A percentile compares a stretch with the other conserved stretches of the same genome.
phyloP scores from a whole-genome alignment of 225 moss, liverwort and hornwort species.

The Marchantia paleacea region DNA sequence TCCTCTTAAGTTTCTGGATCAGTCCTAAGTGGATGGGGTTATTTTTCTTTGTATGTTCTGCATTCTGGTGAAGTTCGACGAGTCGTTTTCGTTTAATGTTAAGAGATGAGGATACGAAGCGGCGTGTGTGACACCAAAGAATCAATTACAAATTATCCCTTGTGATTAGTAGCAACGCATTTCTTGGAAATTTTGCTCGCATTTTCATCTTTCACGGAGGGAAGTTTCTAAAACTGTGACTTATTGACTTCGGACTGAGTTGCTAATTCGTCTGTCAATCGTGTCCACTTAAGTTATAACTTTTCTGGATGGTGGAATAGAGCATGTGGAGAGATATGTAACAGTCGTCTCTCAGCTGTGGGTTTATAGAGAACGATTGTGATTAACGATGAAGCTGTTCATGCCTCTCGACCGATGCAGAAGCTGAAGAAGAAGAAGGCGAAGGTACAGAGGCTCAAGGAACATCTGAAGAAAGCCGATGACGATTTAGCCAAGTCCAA shows the following conservation, averaged over 20 bases:
- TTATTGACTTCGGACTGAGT: no score
- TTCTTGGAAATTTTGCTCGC: no score
- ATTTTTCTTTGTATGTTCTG: not conserved
- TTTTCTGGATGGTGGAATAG: not conserved
- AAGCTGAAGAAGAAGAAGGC: slow-evolving; percentile 34
- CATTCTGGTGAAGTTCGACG: not conserved
- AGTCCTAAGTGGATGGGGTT: not conserved
- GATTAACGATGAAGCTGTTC: not conserved
- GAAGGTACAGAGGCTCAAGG: slow-evolving; percentile 39
- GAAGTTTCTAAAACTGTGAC: no score
- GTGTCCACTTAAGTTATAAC: no score
- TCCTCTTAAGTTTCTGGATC: not conserved
- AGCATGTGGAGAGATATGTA: not conserved
- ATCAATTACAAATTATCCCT: no score
- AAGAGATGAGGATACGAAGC: not conserved
- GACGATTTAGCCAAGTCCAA: slow-evolving; percentile 16
- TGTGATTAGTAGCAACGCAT: no score
- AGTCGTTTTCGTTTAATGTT: not conserved
- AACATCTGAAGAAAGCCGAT: slow-evolving; percentile 12
- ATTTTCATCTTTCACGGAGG: no score
- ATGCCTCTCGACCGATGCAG: slow-evolving; percentile 8
- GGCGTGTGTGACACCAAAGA: no score
- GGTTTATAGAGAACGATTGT: not conserved
- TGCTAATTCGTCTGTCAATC: not conserved
- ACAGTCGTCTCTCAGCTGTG: not conserved